Evolutionary conservation across 495 filamentous ascomycete genomes (phyloP), one percentile per base, ranked within the genome.

Genomic region (Lasiosphaeriaceae sp.): DNA sequence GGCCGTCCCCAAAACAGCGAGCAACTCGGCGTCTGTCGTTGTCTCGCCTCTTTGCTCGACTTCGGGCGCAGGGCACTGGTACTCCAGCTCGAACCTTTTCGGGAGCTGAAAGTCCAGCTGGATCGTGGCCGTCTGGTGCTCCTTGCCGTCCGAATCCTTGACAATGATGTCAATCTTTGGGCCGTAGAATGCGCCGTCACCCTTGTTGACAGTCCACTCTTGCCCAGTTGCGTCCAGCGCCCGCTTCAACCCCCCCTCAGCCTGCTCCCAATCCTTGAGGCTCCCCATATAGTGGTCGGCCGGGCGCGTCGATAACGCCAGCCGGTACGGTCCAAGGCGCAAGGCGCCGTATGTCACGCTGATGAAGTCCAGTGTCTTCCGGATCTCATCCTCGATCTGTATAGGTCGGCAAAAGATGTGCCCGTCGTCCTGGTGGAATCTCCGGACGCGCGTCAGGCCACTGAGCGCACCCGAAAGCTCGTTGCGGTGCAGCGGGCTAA

Each of bases 401-500:
- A 77, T 77, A 44, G 89, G 90, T 11, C 88, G 84, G 68, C 92
- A 96, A 72, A 97, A 97, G 41, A 97, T 96, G 66, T 97, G 92
- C 1, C 90, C 92, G 64, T 97, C 92, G 66, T 97, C 92, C 69
- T 97, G 92, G 71, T 97, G 92, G 67, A 97, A 97, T n/a, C 90
- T 80, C 43, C 92, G 83, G 21, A 96, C 89, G 50, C 92, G 83
- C 2, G 92, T 97, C 54, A 97, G 74, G 19, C 92, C 92, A 60
- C 86, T 92, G 62, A 97, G 72, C 0, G 92, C 81, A 16, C 92
- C 92, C 0, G 91, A 95, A 26, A 88, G 74, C 71, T 97, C 92
- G 67, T 97, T 96, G 14, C 92, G 86, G 71, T 97, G 92, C 35
- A 97, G 74, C 11, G 92, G 86, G 62, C 90, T 91, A 74, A 96